Evolutionary conservation across 352 stramenopile species (phyloP).

Genomic region (Halophytophthora batemanensis): DNA sequence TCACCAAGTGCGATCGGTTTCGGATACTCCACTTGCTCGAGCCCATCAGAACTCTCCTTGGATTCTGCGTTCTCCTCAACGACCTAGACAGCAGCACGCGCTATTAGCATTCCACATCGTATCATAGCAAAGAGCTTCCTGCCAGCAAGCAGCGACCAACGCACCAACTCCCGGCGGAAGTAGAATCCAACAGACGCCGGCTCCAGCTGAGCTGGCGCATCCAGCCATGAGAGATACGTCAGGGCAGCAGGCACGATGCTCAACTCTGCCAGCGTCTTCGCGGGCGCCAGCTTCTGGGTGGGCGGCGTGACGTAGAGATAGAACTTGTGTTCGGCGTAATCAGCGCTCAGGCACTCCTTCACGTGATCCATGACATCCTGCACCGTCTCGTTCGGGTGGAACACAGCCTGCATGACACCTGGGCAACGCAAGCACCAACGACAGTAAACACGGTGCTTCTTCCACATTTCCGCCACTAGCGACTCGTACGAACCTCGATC

Average conservation of each 20-base stretch:
- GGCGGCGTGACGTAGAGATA: constrained; percentile 82
- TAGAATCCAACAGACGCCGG: constrained; percentile 40
- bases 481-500: constrained; percentile 57
- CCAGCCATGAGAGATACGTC: constrained; percentile 72
- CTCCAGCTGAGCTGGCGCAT: constrained; percentile 18
- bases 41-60: constrained; percentile 28
- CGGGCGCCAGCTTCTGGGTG: constrained; percentile 49
- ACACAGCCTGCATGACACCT: constrained; percentile 80
- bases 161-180: constrained; percentile 57
- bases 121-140: background rate
- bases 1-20: constrained; percentile 46
- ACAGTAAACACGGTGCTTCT: background rate
- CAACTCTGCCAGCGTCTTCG: constrained; percentile 63
- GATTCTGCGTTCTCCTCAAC: constrained; percentile 31
- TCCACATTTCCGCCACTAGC: background rate
- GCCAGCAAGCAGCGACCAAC: background rate
- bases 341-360: constrained; percentile 36
- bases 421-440: background rate
- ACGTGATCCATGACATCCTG: constrained; percentile 71
- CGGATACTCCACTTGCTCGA: constrained; percentile 35
- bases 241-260: constrained; percentile 76
- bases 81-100: constrained; percentile 18
- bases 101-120: background rate
- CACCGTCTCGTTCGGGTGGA: constrained; percentile 80
- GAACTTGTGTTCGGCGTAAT: constrained; percentile 32